phyloP scores from a whole-genome alignment of 163 green algal genomes.

The Scenedesmus sp. region DNA sequence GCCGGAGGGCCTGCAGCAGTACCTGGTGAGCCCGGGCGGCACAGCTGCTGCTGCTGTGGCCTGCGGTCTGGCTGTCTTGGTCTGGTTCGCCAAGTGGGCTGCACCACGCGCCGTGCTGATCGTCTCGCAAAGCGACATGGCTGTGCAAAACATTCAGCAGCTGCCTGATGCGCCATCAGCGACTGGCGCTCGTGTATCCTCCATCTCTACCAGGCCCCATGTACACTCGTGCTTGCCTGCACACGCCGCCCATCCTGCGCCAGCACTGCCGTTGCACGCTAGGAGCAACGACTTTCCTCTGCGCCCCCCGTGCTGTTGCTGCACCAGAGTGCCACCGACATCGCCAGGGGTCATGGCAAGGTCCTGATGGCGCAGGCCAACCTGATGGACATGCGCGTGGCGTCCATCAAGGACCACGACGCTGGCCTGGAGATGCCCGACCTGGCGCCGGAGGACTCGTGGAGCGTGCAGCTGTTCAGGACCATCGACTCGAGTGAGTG shows the following conservation, averaged over 20 bases:
- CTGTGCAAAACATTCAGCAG: no score
- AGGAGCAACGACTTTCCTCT: neutral
- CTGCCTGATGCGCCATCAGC: no score
- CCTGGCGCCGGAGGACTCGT: neutral
- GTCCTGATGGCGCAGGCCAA: no score
- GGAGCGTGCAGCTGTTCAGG: slow-evolving; percentile 55
- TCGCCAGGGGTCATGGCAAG: neutral
- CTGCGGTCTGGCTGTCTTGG: no score
- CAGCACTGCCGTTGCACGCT: neutral
- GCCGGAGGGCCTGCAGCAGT: slow-evolving; percentile 10
- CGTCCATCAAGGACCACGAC: slow-evolving; percentile 34
- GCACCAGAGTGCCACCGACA: neutral
- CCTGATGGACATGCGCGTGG: slow-evolving; percentile 3
- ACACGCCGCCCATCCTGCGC: no score
- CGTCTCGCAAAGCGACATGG: no score
- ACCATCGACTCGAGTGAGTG: slow-evolving; percentile 44
- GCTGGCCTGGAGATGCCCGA: slow-evolving; percentile 9
- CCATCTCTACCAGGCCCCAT: no score
- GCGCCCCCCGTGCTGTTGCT: neutral
- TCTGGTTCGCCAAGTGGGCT: no score
- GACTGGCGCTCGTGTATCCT: no score
- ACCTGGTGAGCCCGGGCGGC: neutral
- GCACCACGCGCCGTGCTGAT: no score
- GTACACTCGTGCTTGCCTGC: no score
- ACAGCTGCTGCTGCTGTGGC: no score